phyloP scores from a whole-genome alignment of 2,329 filamentous ascomycete genomes.

The Apiospora arundinis region DNA sequence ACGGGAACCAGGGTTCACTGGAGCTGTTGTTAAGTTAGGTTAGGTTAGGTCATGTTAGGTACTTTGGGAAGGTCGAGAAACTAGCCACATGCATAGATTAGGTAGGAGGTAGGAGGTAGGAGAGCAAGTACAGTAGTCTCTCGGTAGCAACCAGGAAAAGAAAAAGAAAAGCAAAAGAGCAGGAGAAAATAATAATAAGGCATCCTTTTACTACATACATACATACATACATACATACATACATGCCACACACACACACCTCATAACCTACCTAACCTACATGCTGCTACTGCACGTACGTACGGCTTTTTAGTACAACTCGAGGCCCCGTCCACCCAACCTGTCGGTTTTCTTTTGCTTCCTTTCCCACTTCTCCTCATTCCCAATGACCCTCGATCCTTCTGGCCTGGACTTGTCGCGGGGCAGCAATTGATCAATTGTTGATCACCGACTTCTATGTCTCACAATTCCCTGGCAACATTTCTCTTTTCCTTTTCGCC shows the following conservation, averaged over 20 bases:
- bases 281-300: conserved; percentile 11
- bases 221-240: too few relatives aligned
- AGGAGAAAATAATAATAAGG: not conserved
- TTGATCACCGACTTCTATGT: not conserved
- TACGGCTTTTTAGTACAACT: conserved; percentile 18
- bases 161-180: not conserved
- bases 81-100: not conserved
- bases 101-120: not conserved
- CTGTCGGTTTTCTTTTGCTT: conserved; percentile 13
- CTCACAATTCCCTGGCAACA: not conserved
- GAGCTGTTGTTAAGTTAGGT: not conserved
- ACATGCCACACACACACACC: not conserved
- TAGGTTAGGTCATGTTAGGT: too few relatives aligned
- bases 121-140: too few relatives aligned
- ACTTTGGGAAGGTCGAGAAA: not conserved
- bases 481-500: not conserved
- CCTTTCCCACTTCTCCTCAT: conserved; percentile 19
- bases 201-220: too few relatives aligned
- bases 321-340: conserved; percentile 16
- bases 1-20: not conserved
- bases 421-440: not conserved
- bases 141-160: too few relatives aligned
- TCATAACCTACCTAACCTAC: not conserved
- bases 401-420: conserved; percentile 8
- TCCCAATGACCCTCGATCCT: conserved; percentile 3